These are phyloP conservation scores for Sclerotinia nivalis DNA, from an alignment of 2,329 filamentous ascomycete genomes.

Conservation along the genomic window DNA sequence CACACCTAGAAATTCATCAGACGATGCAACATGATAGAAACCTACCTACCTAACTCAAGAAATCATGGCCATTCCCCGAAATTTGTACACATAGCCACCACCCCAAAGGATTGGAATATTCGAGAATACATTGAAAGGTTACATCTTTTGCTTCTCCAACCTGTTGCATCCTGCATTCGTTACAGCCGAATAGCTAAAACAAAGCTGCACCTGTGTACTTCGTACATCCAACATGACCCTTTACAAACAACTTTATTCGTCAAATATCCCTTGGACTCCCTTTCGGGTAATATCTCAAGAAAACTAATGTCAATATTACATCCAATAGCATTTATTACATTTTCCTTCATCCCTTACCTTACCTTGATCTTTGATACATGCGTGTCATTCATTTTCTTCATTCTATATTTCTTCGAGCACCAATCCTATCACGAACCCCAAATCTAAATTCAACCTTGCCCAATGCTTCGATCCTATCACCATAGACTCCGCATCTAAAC, in stretches of 20 bases:
- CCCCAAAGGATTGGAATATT: neutral
- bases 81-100: conserved; percentile 1
- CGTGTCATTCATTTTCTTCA: neutral
- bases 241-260: conserved; percentile 1
- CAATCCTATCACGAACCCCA: neutral
- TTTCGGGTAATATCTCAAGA: neutral
- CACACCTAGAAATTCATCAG: neutral
- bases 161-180: neutral
- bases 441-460: neutral
- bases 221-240: neutral
- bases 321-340: neutral
- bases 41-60: neutral
- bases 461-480: neutral
- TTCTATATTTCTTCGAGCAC: neutral
- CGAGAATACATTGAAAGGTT: neutral
- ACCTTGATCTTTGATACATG: neutral
- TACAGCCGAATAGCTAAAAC: neutral
- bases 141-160: neutral
- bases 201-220: neutral
- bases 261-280: neutral
- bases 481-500: neutral
- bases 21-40: conserved; percentile 11
- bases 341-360: neutral
- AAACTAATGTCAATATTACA: neutral
- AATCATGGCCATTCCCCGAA: neutral